Evolutionary conservation across 176 grass and related monocot species (phyloP), one percentile per base, ranked within the genome.

Genomic region (Areca catechu): DNA sequence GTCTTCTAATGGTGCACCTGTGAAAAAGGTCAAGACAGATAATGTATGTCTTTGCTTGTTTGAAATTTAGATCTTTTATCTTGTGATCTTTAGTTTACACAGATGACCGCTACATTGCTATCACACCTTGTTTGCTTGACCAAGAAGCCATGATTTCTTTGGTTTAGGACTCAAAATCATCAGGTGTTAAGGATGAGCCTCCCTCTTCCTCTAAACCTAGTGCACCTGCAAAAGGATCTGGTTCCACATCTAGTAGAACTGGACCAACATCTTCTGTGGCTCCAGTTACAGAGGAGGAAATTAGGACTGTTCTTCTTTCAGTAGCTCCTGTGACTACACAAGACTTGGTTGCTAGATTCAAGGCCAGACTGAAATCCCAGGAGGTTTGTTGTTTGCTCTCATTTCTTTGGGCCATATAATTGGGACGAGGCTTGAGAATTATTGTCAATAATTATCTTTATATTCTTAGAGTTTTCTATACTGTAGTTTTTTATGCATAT

Each of bases 241-340:
- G 20, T 48, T 48, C 59, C 17, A 47, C 58, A n/a, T 18, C 58
- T 22, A 2, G 58, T 43, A 60, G 27, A 48, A 19, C 49, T 72
- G 70, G 70, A 48, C 14, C 70, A 55, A 48, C 67, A 16, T n/a
- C 60, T 12, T 71, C 66, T 19, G 66, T 67, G 5, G 59, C 58
- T 61, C 83, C 93, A 72, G 87, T 97, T 20, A 91, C 93, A 30
- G 78, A 97, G 84, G 87, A 91, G 15, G 93, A 97, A 79, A 97
- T 97, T 68, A 80, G 87, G 61, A 80, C 69, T 72, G 87, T 88
- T 79, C 80, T 96, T 76, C 80, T 80, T 72, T 71, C 87, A n/a
- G 72, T 72, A 19, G 71, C 80, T 71, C 83, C 83, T 19, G 72
- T 97, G 16, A 91, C 87, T 16, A 97, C 93, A 30, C 93, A 97